Conservation (phyloP, 495 filamentous ascomycete species). For the Cercophora sp. region DNA sequence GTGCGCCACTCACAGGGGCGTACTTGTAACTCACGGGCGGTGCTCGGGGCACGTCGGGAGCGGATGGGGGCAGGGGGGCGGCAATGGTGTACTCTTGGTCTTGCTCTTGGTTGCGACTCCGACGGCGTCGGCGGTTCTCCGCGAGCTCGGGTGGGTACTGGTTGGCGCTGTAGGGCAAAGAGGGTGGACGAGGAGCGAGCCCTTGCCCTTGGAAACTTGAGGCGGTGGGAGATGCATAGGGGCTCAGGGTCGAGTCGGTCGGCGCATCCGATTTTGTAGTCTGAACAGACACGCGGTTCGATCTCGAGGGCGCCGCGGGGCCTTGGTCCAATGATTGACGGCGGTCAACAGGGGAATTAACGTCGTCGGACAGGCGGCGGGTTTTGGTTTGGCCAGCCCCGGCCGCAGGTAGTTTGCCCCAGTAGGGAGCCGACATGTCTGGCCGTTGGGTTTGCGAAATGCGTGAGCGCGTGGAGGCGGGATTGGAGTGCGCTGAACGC, state of each 20-base stretch:
- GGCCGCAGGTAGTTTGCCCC: constrained; percentile 38
- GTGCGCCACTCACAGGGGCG: constrained; percentile 40
- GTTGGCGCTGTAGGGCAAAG: constrained; percentile 41
- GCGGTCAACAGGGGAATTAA: constrained; percentile 29
- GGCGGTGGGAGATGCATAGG: constrained; percentile 46
- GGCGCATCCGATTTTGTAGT: constrained; percentile 44
- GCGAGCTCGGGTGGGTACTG: constrained; percentile 41
- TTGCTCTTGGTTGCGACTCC: constrained; percentile 32
- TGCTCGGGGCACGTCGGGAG: constrained; percentile 55
- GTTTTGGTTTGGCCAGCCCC: constrained; percentile 32
- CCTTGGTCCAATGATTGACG: constrained; percentile 41
- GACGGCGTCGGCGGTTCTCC: constrained; percentile 35
- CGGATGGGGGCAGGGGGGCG: constrained; percentile 43
- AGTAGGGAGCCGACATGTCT: constrained; percentile 43
- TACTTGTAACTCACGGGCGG: constrained; percentile 57
- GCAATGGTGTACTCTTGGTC: constrained; percentile 25
- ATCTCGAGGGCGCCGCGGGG: constrained; percentile 27
- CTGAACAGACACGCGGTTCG: constrained; percentile 41
- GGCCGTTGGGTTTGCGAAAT: constrained; percentile 22
- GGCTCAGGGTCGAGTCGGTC: constrained; percentile 49
- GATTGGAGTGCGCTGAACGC: neutral
- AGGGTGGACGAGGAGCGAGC: constrained; percentile 48
- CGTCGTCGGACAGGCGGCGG: constrained; percentile 41
- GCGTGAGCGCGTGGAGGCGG: neutral
- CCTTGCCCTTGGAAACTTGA: constrained; percentile 44